Base-by-base conservation (phyloP, 2,329 filamentous ascomycete species). In the Mycogone perniciosa region DNA sequence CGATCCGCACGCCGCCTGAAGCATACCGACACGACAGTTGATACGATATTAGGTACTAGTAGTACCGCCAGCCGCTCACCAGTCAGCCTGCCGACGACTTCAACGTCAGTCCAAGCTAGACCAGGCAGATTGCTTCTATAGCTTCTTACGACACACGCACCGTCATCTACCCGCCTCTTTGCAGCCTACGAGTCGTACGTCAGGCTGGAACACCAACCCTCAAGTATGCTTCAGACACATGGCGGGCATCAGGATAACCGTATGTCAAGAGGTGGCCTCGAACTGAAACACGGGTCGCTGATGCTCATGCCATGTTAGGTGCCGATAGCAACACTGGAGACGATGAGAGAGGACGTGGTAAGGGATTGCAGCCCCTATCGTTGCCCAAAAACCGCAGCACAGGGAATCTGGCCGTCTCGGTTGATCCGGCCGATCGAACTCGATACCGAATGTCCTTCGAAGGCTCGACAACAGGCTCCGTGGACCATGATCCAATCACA, bases 361-460 rank as follows among this genome's bases (percentile, higher is more conserved):
- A 73, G 62, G 70, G 77, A 54, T 61, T 70, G 49, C 68, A 73
- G 39, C 66, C 74, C 43, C 64, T 80, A 51, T 72, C 76, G 54
- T 70, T 85, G 50, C 80, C 81, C 51, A 85, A 84, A 67, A 85
- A 84, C 65, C 74, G 78, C 60, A 84, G 81, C 64, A 84, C 81
- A n/a, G 76, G 80, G 47, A 84, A 84, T 62, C 72, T 85, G 53
- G 68, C 73, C 52, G 65, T 76, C 56, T 64, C 71, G 56, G 65
- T 66, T 56, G 76, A 79, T 54, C 67, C 61, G n/a, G 48, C 54
- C 29, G 81, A 84, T 58, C 81, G 77, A 56, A 75, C 77, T 58
- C 75, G 81, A 71, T 76, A 83, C 65, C 84, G 86, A 54, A 84
- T 89, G 70, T 92, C 89, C 46, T 84, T 91, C 63, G 89, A 93